Evolutionary conservation across 768 basidiomycete species (phyloP), one percentile per base, ranked within the genome.

Genomic region (Boletus rubroflammeus): DNA sequence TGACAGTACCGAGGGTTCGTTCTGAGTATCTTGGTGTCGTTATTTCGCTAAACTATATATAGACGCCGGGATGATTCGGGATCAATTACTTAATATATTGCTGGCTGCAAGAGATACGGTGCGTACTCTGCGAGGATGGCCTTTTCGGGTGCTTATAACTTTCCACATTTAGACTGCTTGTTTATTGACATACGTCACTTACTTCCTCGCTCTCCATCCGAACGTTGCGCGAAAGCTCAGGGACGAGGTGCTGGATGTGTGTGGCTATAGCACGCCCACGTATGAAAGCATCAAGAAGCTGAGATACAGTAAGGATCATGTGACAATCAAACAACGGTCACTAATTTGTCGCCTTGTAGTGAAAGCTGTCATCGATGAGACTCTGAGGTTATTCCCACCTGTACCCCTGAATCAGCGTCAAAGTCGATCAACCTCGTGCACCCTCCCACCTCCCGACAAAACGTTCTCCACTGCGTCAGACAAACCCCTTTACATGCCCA

Each of bases 31-130:
- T 26, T 36, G 29, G 19, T 13, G 40, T 19, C 23, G 11, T 28
- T 19, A 43, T 40, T 13, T 53, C 28, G 25, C 65, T 62, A 29
- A 60, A 11, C 31, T 21, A 47, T 48, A 48, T 54, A 54, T 61
- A 91, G 89, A 91, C 64, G 71, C 72, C 11, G 74, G 80, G 8
- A 67, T 83, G 40, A 87, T 93, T 51, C 82, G 86, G 21, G 88
- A 92, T 70, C 86, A 93, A 58, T 69, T 92, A 13, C 75, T 92
- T 45, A 92, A 82, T 63, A 82, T 91, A 67, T 73, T 93, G 2
- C 73, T 92, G 11, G 90, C 90, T 6, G 80, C 87, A 23, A 72
- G 90, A 51, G 90, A 93, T 70, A 91, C 90, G 34, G 87, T 86
- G 40, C 44, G 81, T 74, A 19, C 42, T 38, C 50, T 41, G 23